Evolutionary conservation across 768 basidiomycete genomes (phyloP), one percentile per base, ranked within the genome.

Genomic region (Kwoniella sp.): DNA sequence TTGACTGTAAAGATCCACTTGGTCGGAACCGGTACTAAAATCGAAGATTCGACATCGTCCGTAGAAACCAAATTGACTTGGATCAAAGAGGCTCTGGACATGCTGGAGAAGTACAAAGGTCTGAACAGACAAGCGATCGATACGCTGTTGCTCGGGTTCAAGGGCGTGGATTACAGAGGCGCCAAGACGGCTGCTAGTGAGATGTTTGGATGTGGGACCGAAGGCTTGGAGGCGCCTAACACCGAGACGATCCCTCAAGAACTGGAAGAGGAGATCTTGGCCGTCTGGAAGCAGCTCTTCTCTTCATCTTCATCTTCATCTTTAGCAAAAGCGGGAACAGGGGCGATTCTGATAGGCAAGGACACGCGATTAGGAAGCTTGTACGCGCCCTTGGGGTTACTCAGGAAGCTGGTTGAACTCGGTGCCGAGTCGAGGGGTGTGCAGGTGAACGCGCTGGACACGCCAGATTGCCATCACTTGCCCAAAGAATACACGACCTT

Each of bases 401-500:
- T 74, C n/a, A 51, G 61, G 55, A 37, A 61, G 1, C 48, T 73
- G 47, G 48, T 25, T 4, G 67, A 58, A 9, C 30, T 31, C n/a
- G 29, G 8, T 9, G 37, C 17, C n/a, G 20, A 37, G 15, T 26
- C 41, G 51, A 38, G 48, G 37, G 29, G 45, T 61, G 12, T 61
- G 2, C 45, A 48, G 20, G 69, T 80, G 52, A 80, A 80, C 53
- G 61, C 75, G 29, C 41, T 80, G 53, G 78, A 79, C 59, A 80
- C 79, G 22, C 79, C 79, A 20, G 79, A 80, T 60, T 80, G 79
- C 59, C 78, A 79, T 72, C 68, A 65, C 61, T 55, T 80, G 45
- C 79, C 79, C 1, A 62, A 70, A 26, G 77, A 76, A 26, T 74
- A 79, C 55, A 67, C 70, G 22, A 64, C 31, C 1, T 80, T 65